These are phyloP conservation scores for Tolypocladium pustulatum DNA, from an alignment of 2,329 filamentous ascomycete genomes.

Conservation along the genomic window DNA sequence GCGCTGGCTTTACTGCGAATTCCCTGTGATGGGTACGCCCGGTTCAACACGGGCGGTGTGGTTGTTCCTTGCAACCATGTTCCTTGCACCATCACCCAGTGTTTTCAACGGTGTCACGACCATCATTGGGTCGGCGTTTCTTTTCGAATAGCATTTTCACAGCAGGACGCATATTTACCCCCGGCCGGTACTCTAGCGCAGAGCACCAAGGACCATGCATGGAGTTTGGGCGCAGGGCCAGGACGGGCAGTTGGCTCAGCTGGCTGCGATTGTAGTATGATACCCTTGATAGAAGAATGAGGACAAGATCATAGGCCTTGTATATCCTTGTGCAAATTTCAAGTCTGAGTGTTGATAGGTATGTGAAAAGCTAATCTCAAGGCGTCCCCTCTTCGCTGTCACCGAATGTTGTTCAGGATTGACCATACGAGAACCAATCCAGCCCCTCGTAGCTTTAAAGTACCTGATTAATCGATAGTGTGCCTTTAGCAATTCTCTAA, in stretches of 20 bases:
- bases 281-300: not conserved
- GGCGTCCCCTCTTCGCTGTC: no score
- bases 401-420: not conserved
- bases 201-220: not conserved
- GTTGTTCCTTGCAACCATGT: not conserved
- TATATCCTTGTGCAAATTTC: not conserved
- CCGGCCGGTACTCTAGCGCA: not conserved
- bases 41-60: not conserved
- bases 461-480: not conserved
- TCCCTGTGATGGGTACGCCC: not conserved
- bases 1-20: not conserved
- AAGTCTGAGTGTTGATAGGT: not conserved
- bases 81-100: not conserved
- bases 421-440: not conserved
- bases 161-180: not conserved
- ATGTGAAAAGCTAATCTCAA: not conserved
- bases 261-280: slow-evolving; percentile 2
- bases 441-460: not conserved
- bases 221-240: not conserved
- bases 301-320: not conserved
- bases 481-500: no score
- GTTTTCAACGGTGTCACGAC: not conserved
- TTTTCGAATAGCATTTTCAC: not conserved
- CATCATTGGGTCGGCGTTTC: not conserved
- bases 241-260: not conserved